Evolutionary conservation across 2,329 filamentous ascomycete genomes (phyloP).

Genomic region (Fusarium nanum): DNA sequence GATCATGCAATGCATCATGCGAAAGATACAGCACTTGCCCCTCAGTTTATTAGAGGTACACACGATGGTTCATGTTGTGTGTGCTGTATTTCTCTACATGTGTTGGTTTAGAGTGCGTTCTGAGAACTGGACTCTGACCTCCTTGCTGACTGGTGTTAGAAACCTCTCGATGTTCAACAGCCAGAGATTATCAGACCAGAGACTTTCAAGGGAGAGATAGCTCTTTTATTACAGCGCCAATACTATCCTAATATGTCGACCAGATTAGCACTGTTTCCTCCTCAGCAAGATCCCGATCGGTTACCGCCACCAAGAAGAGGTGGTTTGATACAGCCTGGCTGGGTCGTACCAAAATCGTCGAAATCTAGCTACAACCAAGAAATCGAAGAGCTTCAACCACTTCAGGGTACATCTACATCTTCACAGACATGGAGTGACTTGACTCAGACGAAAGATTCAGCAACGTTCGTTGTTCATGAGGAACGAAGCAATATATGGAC

Average conservation of each 20-base stretch:
- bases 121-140: rapidly evolving
- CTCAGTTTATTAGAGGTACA: conserved; percentile 53
- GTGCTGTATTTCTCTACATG: conserved; percentile 33
- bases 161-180: conserved; percentile 27
- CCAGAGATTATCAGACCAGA: neutral
- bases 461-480: neutral
- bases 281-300: neutral
- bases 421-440: conserved; percentile 1
- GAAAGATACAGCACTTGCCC: conserved; percentile 49
- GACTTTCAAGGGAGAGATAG: neutral
- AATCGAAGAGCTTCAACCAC: neutral
- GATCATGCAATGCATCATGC: conserved; percentile 49
- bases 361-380: neutral
- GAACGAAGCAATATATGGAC: neutral
- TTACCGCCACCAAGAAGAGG: neutral
- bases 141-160: conserved; percentile 1
- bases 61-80: conserved; percentile 38
- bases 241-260: conserved; percentile 10
- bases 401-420: neutral
- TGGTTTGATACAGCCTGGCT: neutral
- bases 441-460: neutral
- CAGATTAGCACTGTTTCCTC: conserved; percentile 1
- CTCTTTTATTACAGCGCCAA: neutral
- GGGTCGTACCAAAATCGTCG: neutral
- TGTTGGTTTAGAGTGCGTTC: conserved; percentile 35